Evolutionary conservation across 805 yeast species (phyloP).

Genomic region (Isabelozyma rhagii): DNA sequence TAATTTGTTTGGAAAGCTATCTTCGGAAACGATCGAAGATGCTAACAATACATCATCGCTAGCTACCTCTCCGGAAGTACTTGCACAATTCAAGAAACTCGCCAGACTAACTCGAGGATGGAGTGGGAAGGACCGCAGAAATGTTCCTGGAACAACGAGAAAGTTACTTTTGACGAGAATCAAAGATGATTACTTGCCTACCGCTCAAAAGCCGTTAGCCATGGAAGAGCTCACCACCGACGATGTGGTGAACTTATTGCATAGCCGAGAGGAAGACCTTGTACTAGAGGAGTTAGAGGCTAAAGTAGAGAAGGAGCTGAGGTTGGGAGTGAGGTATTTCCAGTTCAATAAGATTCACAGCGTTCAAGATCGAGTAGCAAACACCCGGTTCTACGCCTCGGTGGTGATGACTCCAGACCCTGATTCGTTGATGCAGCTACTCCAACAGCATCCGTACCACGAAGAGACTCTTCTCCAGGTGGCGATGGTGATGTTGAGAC

Average conservation of each 20-base stretch:
- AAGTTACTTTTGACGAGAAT: constrained; percentile 68
- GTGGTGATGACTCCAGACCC: constrained; percentile 77
- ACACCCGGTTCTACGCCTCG: constrained; percentile 56
- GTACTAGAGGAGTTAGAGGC: constrained; percentile 22
- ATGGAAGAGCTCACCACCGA: constrained; percentile 52
- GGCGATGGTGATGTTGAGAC: constrained; percentile 68
- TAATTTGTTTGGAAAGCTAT: constrained; percentile 66
- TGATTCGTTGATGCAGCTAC: constrained; percentile 58
- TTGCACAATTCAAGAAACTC: constrained; percentile 59
- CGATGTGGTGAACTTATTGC: constrained; percentile 34
- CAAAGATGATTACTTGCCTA: constrained; percentile 79
- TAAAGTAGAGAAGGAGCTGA: constrained; percentile 29
- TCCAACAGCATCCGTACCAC: constrained; percentile 68
- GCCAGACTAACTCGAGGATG: constrained; percentile 68
- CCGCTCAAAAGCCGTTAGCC: constrained; percentile 53
- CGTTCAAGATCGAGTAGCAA: constrained; percentile 34
- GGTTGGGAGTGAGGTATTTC: constrained; percentile 53
- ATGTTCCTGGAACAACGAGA: constrained; percentile 71
- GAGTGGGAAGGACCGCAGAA: constrained; percentile 76
- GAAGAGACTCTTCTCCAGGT: constrained; percentile 77
- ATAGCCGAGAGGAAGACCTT: constrained; percentile 32
- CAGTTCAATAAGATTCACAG: constrained; percentile 42
- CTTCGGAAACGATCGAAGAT: constrained; percentile 66
- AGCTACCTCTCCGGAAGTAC: constrained; percentile 64
- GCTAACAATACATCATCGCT: constrained; percentile 73